Base-by-base conservation (phyloP, 208 protist species). In the Kentomonas sorsogonicus region DNA sequence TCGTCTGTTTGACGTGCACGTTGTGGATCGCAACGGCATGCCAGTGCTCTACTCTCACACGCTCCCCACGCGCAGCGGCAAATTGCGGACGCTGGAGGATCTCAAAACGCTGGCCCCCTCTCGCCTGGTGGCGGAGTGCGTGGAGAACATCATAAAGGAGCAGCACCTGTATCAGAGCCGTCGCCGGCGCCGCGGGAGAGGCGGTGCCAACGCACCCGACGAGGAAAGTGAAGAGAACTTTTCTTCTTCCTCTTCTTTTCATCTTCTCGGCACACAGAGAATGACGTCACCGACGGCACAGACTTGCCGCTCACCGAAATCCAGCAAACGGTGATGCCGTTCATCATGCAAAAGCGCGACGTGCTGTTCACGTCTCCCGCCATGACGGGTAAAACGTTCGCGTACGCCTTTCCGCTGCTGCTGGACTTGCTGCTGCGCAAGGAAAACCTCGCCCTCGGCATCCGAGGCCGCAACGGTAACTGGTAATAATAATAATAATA, bases 351-450 rank as follows among this genome's bases (percentile, higher is more conserved):
- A 54, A 65, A 85, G 27, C 64, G 79, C 18, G 93, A 97, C 66
- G 23, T 95, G 40, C 69, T 96, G 30, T 89, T 76, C 54, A 75
- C 95, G 38, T 74, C 93, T 16, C 82, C 87, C 0, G 94, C 93
- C 3, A 85, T 88, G 9, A 92, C 87, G 15, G 93, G 93, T n/a
- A 97, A 97, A 62, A 96, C 91, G 9, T 72, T 96, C 29, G 75
- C 78, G 34, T 97, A 95, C 69, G 76, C 77, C n/a, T 79, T 96
- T 60, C 83, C 91, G 9, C 66, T 73, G 13, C 61, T 97, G 38
- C 53, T 94, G 58, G 72, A 80, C 40, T 53, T 96, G 15, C 43
- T 79, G 34, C 36, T 83, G 38, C 60, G 72, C 51, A 69, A 70
- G 53, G 29, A 13, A 2, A 20, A n/a, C 29, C n/a, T 52, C 22